Percentiles rank a stretch among this genome's conserved stretches.
Evolutionary conservation across 2,329 filamentous ascomycete species (phyloP).

Genomic region (Exophiala xenobiotica): DNA sequence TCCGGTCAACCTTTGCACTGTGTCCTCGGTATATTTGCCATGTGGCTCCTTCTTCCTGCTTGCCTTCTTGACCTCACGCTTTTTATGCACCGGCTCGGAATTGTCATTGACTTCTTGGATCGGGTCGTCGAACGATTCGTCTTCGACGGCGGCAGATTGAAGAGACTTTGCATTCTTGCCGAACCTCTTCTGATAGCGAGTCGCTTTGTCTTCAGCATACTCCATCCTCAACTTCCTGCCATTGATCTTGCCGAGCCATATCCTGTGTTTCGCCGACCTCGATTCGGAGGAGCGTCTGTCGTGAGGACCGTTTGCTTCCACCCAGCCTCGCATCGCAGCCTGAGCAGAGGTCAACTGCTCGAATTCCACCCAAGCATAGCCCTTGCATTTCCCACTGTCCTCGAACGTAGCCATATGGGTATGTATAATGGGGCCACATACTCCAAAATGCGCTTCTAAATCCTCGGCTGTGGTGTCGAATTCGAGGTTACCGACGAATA

Average conservation of each 20-base stretch:
- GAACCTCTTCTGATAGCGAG: constrained; percentile 90
- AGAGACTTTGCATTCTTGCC: constrained; percentile 64
- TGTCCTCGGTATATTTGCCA: constrained; percentile 48
- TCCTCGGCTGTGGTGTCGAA: constrained; percentile 81
- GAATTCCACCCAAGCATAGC: constrained; percentile 94
- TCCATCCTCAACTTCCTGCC: constrained; percentile 83
- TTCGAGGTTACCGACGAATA: constrained; percentile 88
- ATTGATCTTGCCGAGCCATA: constrained; percentile 82
- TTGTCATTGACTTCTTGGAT: constrained; percentile 5
- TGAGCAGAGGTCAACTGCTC: constrained; percentile 72
- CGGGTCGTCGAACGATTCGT: constrained; percentile 4
- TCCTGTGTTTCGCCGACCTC: constrained; percentile 61
- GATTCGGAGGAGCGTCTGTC: constrained; percentile 30
- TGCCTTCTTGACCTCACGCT: neutral
- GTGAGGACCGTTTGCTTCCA: constrained; percentile 60
- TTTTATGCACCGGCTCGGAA: neutral
- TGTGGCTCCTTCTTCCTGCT: constrained; percentile 45
- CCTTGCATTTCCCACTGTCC: constrained; percentile 96
- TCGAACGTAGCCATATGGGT: constrained; percentile 93
- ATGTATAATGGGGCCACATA: constrained; percentile 79
- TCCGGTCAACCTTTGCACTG: constrained; percentile 68
- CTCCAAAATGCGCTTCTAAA: constrained; percentile 74
- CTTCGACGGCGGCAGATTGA: constrained; percentile 22
- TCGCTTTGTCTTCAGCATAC: constrained; percentile 86
- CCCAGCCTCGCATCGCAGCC: constrained; percentile 76